Percentiles rank a stretch among this genome's conserved stretches.
These are phyloP conservation scores for Salix arbutifolia DNA, from an alignment of 345 rosid species.

Conservation along the genomic window DNA sequence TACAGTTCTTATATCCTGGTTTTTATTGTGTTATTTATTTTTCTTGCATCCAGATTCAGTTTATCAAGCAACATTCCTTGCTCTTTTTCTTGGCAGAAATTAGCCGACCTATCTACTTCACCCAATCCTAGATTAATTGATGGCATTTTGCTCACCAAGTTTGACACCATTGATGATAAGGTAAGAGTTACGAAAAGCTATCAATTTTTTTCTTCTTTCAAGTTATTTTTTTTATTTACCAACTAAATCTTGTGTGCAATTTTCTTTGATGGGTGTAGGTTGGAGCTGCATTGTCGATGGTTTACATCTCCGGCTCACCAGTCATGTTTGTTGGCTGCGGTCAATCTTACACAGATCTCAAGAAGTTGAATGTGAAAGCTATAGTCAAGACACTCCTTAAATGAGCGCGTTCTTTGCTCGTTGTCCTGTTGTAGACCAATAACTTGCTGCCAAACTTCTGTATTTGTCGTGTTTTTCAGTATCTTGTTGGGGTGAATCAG, in stretches of 20 bases:
- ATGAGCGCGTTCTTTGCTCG: constrained; percentile 33
- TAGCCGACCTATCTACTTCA: constrained; percentile 80
- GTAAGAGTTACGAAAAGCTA: constrained; percentile 18
- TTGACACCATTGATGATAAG: constrained; percentile 96
- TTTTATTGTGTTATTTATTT: not conserved
- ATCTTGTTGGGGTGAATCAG: constrained; percentile 26
- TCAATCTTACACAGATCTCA: constrained; percentile 89
- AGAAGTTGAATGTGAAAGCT: constrained; percentile 82
- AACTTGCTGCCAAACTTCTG: constrained; percentile 9
- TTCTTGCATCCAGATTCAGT: not conserved
- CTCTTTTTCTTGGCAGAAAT: constrained; percentile 46
- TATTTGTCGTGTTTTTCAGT: constrained; percentile 1
- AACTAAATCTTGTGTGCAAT: not conserved
- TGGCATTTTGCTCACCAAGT: constrained; percentile 93
- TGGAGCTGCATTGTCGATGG: constrained; percentile 98
- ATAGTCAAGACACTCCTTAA: constrained; percentile 91
- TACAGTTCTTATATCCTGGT: constrained; percentile 15
- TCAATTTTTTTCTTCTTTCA: not conserved
- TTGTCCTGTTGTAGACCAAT: not conserved
- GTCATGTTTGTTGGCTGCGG: constrained; percentile 99
- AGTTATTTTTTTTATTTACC: not conserved
- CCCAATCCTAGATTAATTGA: constrained; percentile 73
- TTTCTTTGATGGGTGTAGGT: constrained; percentile 43
- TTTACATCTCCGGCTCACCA: constrained; percentile 89
- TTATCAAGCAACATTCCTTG: not conserved